Base-by-base conservation (phyloP, 192 early-diverging fungal genomes). In the Coemansia sp. region DNA sequence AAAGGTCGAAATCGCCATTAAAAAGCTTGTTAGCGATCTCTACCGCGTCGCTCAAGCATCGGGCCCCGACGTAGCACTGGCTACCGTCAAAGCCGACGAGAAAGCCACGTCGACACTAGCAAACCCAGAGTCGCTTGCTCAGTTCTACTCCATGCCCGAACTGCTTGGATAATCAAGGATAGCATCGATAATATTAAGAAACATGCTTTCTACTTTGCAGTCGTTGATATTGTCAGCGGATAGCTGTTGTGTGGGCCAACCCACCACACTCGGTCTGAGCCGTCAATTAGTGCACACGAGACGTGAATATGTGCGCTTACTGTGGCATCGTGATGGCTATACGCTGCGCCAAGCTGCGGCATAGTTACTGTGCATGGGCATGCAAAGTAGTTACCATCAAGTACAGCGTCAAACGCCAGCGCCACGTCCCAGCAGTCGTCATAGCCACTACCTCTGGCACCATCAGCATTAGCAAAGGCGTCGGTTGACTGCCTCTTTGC, bases 1-100 rank as follows among this genome's bases (percentile, higher is more conserved):
- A 70, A 98, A 98, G 80, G 95, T 98, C 11, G 97, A 99, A 76
- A 89, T 99, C 36, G 96, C 95, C 1, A 95, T 99, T 56, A 99
- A 98, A 66, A 77, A 85, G 70, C 74, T 85, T 19, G 70, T 85
- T 4, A 84, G 82, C 66, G 82, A 84, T 4, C 74, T 81, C 54
- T 81, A 83, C 41, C 74, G 66, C 6, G 72, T 57, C 31, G 63
- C 74, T n/a, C 77, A 85, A 35, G 73, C 62, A 56, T 21, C 8
- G 17, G 69, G 73, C 21, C 77, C 86, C 67, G 80, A 97, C 85
- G 59, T 29, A 19, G 77, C 86, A 73, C 91, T 73, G 39, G 46
- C 41, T 29, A 77, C 57, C 4, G 82, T 84, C 62, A 84, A 62
- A 29, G 87, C 89, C 5, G 95, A 94, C 8, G 88, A 92, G 69